Evolutionary conservation across 2,329 filamentous ascomycete genomes (phyloP).

Genomic region (Diaporthe velutina): DNA sequence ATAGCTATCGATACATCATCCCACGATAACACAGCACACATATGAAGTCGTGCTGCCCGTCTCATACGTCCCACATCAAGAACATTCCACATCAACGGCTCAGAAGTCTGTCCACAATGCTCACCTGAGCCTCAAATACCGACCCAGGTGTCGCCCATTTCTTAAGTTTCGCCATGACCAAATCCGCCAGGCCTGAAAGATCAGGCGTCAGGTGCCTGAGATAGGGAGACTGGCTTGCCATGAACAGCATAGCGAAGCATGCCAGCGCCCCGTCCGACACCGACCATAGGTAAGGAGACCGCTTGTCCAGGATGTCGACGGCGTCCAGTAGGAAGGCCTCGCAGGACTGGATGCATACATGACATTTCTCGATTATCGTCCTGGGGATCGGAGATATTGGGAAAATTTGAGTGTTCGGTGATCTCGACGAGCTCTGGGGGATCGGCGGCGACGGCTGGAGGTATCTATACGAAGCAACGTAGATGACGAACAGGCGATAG

Average conservation of each 20-base stretch:
- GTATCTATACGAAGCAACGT: slow-evolving; percentile 44
- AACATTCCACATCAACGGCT: neutral
- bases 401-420: slow-evolving; percentile 2
- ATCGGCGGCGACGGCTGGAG: slow-evolving; percentile 31
- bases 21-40: neutral
- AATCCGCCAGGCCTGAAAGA: slow-evolving; percentile 46
- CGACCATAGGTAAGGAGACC: slow-evolving; percentile 54
- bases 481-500: slow-evolving; percentile 69
- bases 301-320: slow-evolving; percentile 51
- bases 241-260: slow-evolving; percentile 49
- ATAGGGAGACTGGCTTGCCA: slow-evolving; percentile 48
- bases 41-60: neutral
- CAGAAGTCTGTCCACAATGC: slow-evolving; percentile 43
- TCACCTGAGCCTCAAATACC: slow-evolving; percentile 47
- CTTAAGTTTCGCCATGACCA: slow-evolving; percentile 47
- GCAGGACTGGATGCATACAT: slow-evolving; percentile 52
- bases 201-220: slow-evolving; percentile 47
- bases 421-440: slow-evolving; percentile 19
- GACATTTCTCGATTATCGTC: slow-evolving; percentile 51
- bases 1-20: neutral
- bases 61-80: neutral
- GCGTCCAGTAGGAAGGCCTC: slow-evolving; percentile 51
- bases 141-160: slow-evolving; percentile 51
- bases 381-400: slow-evolving; percentile 40
- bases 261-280: slow-evolving; percentile 52